Evolutionary conservation across 108 stramenopile species (phyloP).

Genomic region (Cyclotella kingstonii): DNA sequence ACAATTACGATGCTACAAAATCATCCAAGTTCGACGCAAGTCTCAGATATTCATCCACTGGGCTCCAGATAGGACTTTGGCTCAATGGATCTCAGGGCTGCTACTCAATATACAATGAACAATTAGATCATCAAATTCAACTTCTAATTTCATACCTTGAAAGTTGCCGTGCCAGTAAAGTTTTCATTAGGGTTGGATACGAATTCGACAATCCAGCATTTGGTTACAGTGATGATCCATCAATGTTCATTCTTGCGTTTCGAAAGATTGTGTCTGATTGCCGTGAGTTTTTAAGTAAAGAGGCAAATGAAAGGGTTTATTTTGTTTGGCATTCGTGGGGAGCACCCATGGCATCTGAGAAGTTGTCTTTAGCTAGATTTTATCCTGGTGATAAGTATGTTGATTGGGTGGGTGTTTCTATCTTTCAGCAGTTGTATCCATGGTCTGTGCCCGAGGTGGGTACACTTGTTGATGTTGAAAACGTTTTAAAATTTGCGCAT

Average conservation of each 20-base stretch:
- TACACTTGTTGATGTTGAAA: conserved; percentile 48
- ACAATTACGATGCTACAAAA: background rate
- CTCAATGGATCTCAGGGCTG: conserved; percentile 76
- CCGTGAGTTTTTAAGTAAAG: conserved; percentile 26
- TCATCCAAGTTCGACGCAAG: background rate
- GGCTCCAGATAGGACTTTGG: conserved; percentile 80
- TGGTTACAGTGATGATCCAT: conserved; percentile 63
- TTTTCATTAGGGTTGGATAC: conserved; percentile 78
- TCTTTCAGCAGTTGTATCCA: conserved; percentile 81
- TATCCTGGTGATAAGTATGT: conserved; percentile 77
- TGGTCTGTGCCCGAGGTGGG: conserved; percentile 56
- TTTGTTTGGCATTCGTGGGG: conserved; percentile 91
- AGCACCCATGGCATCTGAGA: conserved; percentile 46
- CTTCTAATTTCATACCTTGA: conserved; percentile 49
- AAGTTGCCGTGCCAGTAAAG: conserved; percentile 37
- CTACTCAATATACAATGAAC: conserved; percentile 55
- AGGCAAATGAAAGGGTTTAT: conserved; percentile 35
- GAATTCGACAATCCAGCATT: conserved; percentile 85
- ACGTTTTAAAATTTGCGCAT: conserved; percentile 74
- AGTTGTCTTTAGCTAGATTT: conserved; percentile 45
- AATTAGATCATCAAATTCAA: conserved; percentile 53
- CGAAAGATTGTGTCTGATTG: conserved; percentile 54
- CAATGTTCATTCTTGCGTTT: conserved; percentile 58
- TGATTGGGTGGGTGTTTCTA: conserved; percentile 82
- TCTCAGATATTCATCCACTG: conserved; percentile 5